Percentiles rank a stretch among this genome's conserved stretches.
Conservation (phyloP, 1,284 basidiomycete species). For the Apiotrichum sp. region DNA sequence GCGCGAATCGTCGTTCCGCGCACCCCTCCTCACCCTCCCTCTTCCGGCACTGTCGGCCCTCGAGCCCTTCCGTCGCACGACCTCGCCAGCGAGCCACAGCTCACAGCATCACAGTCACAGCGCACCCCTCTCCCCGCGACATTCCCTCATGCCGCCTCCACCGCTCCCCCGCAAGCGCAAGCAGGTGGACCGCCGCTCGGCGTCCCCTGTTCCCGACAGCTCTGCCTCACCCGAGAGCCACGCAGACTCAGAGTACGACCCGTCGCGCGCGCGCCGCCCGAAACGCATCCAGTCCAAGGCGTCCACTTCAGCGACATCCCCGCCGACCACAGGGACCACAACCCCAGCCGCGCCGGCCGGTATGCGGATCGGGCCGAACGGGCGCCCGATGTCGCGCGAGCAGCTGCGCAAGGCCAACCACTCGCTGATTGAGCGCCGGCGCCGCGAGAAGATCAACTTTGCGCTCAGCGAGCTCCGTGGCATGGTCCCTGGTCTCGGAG, state of each 20-base stretch:
- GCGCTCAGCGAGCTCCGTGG: slow-evolving; percentile 39
- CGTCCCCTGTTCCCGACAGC: slow-evolving; percentile 5
- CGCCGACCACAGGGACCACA: not conserved
- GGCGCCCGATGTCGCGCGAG: slow-evolving; percentile 34
- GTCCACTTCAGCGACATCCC: not conserved
- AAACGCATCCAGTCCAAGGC: slow-evolving; percentile 6
- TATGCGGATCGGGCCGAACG: slow-evolving; percentile 8
- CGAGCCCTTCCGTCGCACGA: too few species aligned
- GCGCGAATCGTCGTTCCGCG: not conserved
- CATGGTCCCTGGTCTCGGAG: slow-evolving; percentile 45
- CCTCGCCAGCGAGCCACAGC: too few species aligned
- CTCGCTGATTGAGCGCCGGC: slow-evolving; percentile 41
- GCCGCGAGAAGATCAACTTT: slow-evolving; percentile 47
- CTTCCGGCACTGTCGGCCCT: too few species aligned
- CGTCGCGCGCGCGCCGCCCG: not conserved
- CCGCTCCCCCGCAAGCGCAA: slow-evolving; percentile 24
- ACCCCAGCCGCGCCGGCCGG: not conserved
- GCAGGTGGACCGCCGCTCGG: slow-evolving; percentile 4
- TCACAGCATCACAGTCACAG: too few species aligned
- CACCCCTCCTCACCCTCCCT: not conserved
- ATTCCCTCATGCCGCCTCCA: slow-evolving; percentile 17
- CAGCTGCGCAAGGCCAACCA: slow-evolving; percentile 45
- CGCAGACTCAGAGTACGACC: slow-evolving; percentile 27
- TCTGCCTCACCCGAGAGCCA: slow-evolving; percentile 16
- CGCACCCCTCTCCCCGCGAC: too few species aligned